Evolutionary conservation across 2,329 filamentous ascomycete genomes (phyloP).

Genomic region (Aureobasidium musti): DNA sequence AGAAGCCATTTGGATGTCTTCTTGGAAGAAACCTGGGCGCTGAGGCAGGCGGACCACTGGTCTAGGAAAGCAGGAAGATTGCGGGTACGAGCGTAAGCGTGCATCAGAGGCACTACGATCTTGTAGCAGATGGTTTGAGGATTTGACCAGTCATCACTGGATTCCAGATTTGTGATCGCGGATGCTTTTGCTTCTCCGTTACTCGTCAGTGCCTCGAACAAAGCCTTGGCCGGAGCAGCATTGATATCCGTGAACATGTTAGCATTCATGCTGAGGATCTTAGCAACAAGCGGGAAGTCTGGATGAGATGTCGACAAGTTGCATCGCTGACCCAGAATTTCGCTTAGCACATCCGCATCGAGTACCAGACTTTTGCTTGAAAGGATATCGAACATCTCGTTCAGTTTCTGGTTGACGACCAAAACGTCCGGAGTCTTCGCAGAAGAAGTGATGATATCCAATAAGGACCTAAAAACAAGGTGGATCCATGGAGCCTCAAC

Average conservation of each 20-base stretch:
- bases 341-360: conserved; percentile 3
- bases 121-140: conserved; percentile 17
- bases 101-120: conserved; percentile 39
- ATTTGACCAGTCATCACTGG: not conserved
- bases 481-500: conserved; percentile 51
- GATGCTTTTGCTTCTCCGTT: not conserved
- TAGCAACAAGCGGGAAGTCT: conserved; percentile 48
- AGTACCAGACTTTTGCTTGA: conserved; percentile 2
- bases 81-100: conserved; percentile 37
- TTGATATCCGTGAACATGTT: conserved; percentile 47
- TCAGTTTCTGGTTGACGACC: conserved; percentile 31
- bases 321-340: conserved; percentile 18
- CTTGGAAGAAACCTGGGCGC: not conserved
- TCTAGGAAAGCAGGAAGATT: conserved; percentile 37
- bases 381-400: conserved; percentile 36
- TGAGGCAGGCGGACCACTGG: conserved; percentile 38
- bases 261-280: conserved; percentile 50
- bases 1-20: conserved; percentile 28
- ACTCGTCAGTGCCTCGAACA: conserved; percentile 27
- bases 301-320: conserved; percentile 27
- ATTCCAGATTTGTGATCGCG: not conserved
- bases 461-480: conserved; percentile 43
- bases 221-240: conserved; percentile 16
- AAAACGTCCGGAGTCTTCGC: conserved; percentile 32
- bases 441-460: conserved; percentile 37